These are phyloP conservation scores for Wickerhamiella occidentalis DNA, from an alignment of 805 yeast genomes.

Conservation along the genomic window DNA sequence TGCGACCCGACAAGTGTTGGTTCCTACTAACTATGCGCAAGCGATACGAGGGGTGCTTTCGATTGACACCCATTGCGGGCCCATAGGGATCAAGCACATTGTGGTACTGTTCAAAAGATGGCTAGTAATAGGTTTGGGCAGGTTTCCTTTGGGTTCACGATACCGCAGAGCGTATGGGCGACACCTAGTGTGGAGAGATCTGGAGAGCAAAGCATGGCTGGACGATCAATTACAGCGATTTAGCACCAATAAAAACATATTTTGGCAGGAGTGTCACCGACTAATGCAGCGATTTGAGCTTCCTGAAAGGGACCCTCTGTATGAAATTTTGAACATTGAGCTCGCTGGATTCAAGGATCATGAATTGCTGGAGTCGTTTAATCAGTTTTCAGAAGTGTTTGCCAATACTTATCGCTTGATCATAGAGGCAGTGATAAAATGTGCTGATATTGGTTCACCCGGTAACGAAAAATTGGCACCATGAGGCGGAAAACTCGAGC, in stretches of 20 bases:
- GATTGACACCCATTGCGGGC: background rate
- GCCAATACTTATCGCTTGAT: background rate
- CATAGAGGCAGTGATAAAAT: background rate
- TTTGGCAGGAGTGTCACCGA: background rate
- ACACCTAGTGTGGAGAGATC: background rate
- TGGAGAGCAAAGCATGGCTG: background rate
- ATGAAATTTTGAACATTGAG: background rate
- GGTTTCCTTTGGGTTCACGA: background rate
- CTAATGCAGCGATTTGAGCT: background rate
- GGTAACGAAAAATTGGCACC: background rate
- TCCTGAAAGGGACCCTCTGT: background rate
- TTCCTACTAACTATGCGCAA: background rate
- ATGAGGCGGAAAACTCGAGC: too few species aligned
- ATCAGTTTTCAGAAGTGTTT: background rate
- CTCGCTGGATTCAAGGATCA: background rate
- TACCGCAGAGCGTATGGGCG: background rate
- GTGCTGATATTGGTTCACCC: background rate
- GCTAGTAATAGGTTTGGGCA: background rate
- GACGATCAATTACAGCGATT: constrained; percentile 3
- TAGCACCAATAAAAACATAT: background rate
- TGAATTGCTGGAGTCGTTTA: background rate
- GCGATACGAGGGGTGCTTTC: background rate
- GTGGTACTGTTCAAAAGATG: background rate
- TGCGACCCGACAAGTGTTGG: background rate
- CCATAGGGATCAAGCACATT: background rate